These are phyloP conservation scores for Coniosporium tulheliwenetii DNA, from an alignment of 2,329 filamentous ascomycete genomes.

Conservation along the genomic window DNA sequence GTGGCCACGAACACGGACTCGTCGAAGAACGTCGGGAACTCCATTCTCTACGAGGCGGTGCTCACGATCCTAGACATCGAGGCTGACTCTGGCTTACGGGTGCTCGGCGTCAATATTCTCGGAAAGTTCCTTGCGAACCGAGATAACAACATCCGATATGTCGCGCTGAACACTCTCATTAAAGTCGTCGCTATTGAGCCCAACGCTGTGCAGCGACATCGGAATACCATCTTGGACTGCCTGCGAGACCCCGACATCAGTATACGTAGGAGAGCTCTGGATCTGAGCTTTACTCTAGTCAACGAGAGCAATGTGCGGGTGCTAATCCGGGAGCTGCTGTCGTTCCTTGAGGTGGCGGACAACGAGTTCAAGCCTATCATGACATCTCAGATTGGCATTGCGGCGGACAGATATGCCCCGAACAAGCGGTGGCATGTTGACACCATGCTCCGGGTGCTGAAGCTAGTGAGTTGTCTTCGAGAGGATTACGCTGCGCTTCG, in stretches of 20 bases:
- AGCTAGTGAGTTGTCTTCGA: constrained; percentile 33
- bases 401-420: constrained; percentile 86
- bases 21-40: constrained; percentile 96
- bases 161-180: constrained; percentile 90
- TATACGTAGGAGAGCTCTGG: constrained; percentile 85
- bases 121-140: constrained; percentile 97
- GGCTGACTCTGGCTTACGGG: constrained; percentile 84
- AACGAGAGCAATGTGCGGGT: constrained; percentile 94
- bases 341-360: constrained; percentile 92
- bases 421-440: constrained; percentile 98
- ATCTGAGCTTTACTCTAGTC: constrained; percentile 94
- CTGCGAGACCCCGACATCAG: constrained; percentile 94
- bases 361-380: constrained; percentile 98
- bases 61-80: constrained; percentile 96
- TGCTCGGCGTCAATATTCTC: constrained; percentile 93
- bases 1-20: constrained; percentile 97
- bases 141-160: constrained; percentile 98
- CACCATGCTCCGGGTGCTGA: constrained; percentile 88
- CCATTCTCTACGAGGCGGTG: constrained; percentile 93
- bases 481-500: too few relatives aligned
- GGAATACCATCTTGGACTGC: constrained; percentile 95
- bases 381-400: constrained; percentile 95
- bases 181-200: constrained; percentile 97
- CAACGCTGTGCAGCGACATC: constrained; percentile 89
- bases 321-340: constrained; percentile 79